These are phyloP conservation scores for Phytophthora syringae DNA, from an alignment of 352 stramenopile species.

Conservation along the genomic window DNA sequence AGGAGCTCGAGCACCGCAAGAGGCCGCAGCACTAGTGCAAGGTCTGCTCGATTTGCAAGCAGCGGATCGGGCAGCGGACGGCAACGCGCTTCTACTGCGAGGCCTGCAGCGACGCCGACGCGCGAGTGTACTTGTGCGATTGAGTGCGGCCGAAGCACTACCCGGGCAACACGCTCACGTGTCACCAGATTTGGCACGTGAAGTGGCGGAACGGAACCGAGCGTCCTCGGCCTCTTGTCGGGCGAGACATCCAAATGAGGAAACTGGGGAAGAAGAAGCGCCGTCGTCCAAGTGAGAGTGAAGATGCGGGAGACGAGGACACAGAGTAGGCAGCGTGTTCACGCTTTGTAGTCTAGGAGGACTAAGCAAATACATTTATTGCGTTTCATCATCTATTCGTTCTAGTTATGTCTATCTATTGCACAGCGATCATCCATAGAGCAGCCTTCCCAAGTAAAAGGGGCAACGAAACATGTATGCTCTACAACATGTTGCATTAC, in stretches of 20 bases:
- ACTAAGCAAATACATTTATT: background rate
- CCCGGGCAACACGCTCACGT: background rate
- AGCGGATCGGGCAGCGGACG: too few relatives aligned
- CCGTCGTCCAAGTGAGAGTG: background rate
- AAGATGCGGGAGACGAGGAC: background rate
- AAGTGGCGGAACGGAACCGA: background rate
- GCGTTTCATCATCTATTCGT: background rate
- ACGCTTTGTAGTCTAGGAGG: background rate
- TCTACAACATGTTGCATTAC: background rate
- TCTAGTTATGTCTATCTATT: background rate
- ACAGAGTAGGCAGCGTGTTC: background rate
- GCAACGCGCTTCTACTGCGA: too few relatives aligned
- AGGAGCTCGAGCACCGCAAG: too few relatives aligned
- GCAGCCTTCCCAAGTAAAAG: background rate
- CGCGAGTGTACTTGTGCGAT: background rate
- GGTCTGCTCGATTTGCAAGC: too few relatives aligned
- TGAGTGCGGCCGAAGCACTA: background rate
- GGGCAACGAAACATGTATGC: background rate
- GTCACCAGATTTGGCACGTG: background rate
- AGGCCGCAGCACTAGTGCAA: too few relatives aligned
- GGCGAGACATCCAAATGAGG: background rate
- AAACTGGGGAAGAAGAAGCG: background rate
- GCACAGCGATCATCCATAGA: background rate
- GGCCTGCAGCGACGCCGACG: background rate
- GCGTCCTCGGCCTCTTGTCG: background rate